Conservation (phyloP, 768 basidiomycete genomes). For the Agrocybe chaxingu region DNA sequence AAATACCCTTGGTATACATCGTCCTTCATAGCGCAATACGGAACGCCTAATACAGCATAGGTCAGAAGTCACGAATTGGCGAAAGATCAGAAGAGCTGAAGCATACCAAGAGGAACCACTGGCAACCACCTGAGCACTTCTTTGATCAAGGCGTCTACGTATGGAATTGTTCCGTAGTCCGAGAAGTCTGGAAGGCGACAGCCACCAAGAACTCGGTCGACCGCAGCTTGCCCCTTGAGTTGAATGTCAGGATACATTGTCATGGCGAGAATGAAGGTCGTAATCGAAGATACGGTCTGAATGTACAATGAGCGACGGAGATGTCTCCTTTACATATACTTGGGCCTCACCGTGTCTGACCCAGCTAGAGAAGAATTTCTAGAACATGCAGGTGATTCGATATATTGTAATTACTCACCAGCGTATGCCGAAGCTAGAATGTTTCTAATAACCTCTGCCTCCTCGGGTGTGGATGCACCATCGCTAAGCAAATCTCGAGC, state of each 20-base stretch:
- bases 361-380: not conserved
- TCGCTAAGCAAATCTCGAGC: slow-evolving; percentile 2
- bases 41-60: not conserved
- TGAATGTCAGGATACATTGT: slow-evolving; percentile 31
- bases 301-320: not conserved
- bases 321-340: not conserved
- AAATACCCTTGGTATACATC: slow-evolving; percentile 7
- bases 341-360: slow-evolving; percentile 7
- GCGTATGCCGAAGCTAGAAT: slow-evolving; percentile 3
- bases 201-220: slow-evolving; percentile 28
- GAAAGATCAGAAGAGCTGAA: not conserved
- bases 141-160: slow-evolving; percentile 29
- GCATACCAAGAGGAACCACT: slow-evolving; percentile 23
- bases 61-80: not conserved
- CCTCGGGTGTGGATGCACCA: not conserved
- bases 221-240: slow-evolving; percentile 28
- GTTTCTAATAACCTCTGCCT: slow-evolving; percentile 1
- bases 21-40: not conserved
- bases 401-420: not conserved
- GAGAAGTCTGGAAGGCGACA: slow-evolving; percentile 30
- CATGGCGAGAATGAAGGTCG: slow-evolving; percentile 35
- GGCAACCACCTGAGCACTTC: slow-evolving; percentile 29
- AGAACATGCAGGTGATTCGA: not conserved
- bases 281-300: slow-evolving; percentile 2
- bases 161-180: slow-evolving; percentile 31